phyloP scores from a whole-genome alignment of 345 rosid genomes.

The Geranium rotundifolium region DNA sequence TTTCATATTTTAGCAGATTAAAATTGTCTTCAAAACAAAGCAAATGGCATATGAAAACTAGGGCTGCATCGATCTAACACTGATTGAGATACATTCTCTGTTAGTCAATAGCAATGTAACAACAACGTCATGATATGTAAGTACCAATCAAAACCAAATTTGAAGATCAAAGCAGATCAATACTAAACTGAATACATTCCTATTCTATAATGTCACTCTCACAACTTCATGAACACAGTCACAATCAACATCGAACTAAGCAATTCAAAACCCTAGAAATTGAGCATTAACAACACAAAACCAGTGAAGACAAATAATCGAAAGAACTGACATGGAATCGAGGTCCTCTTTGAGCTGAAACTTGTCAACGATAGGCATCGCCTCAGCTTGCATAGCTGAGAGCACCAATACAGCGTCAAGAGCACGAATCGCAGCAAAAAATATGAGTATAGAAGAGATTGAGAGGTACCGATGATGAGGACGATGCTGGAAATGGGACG shows the following conservation, averaged over 20 bases:
- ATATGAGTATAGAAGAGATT: not conserved
- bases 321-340: conserved; percentile 39
- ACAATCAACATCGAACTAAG: not conserved
- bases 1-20: not conserved
- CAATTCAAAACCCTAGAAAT: not conserved
- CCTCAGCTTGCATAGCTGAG: conserved; percentile 84
- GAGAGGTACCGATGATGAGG: conserved; percentile 49
- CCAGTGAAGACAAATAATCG: not conserved
- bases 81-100: no score
- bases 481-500: conserved; percentile 52
- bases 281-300: no score
- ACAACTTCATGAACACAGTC: not conserved
- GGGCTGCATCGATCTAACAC: no score
- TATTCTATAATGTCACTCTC: not conserved
- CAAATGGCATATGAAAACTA: not conserved
- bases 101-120: no score
- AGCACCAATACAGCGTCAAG: conserved; percentile 1
- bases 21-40: not conserved
- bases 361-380: conserved; percentile 55
- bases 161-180: no score
- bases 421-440: not conserved
- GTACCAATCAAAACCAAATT: no score
- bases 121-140: no score
- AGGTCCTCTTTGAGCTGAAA: conserved; percentile 45
- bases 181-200: no score